A percentile compares a stretch with the other conserved stretches of the same genome.
Conservation (phyloP, 352 stramenopile species). For the Blastocystis sp. region DNA sequence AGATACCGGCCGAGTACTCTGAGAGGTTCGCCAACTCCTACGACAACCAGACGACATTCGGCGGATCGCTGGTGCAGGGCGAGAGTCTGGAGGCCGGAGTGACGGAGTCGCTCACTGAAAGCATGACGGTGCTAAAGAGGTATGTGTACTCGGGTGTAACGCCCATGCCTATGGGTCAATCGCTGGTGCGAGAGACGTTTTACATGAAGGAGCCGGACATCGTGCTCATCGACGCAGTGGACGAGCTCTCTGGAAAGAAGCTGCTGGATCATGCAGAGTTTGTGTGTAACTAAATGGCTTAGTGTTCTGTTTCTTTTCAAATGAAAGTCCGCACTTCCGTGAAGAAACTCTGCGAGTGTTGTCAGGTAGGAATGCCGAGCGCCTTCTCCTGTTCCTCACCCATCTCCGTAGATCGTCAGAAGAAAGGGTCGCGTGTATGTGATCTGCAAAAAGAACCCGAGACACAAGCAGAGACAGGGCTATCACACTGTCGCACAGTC, state of each 20-base stretch:
- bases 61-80: neutral
- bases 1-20: neutral
- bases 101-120: neutral
- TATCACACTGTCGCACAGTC: slow-evolving; percentile 78
- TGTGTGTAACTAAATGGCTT: neutral
- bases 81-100: neutral
- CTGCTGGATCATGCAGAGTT: neutral
- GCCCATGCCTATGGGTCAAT: neutral
- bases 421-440: slow-evolving; percentile 83
- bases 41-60: neutral
- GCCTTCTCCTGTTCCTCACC: neutral
- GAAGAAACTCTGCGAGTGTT: slow-evolving; percentile 85
- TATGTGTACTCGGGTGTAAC: neutral
- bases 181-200: neutral
- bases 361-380: slow-evolving; percentile 72
- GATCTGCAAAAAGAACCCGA: slow-evolving; percentile 84
- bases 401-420: slow-evolving; percentile 78
- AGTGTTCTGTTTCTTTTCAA: slow-evolving; percentile 7
- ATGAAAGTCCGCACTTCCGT: slow-evolving; percentile 87
- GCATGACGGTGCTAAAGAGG: neutral
- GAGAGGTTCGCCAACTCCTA: neutral
- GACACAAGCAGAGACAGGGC: slow-evolving; percentile 86
- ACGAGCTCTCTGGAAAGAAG: neutral
- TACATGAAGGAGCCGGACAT: neutral
- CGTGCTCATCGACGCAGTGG: neutral